Evolutionary conservation across 163 green algal genomes (phyloP), one percentile per base, ranked within the genome.

Genomic region (Chlamydomonas reinhardtii): DNA sequence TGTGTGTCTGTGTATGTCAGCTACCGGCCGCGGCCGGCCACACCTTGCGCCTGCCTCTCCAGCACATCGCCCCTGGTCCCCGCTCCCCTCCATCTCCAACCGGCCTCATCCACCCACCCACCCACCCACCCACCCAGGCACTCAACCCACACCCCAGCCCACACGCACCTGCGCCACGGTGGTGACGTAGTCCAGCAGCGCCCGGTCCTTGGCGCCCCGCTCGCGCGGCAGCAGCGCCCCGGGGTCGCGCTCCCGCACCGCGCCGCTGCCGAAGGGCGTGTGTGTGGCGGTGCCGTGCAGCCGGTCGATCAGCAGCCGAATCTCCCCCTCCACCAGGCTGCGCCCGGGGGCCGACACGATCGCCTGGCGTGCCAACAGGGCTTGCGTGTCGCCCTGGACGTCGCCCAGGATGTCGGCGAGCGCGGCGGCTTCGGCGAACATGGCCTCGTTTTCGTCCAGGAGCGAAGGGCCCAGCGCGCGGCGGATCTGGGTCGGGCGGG

Each of bases 401-500:
- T 92, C 85, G 12, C 89, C 89, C 31, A 92, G 62, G 62, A 92
- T 92, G 56, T 92, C 86, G 19, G 89, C 82, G n/a, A 91, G 73
- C 29, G 89, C 89, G 34, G 29, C 52, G 8, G 86, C 82, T 37
- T 92, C 89, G n/a, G 76, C 73, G 68, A 92, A 91, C 4, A 92
- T 39, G 0, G 76, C 31, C 54, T 91, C 82, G 65, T 92, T 92
- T 8, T 92, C 86, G 61, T 88, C 83, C 9, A 91, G 35, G 12
- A 88, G 37, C 0, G 65, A 31, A 24, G 17, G 31, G 43, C 86
- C 89, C 32, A 92, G 76, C 1, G 83, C 77, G 39, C 82, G 76
- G 15, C 84, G 85, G 17, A 92, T 87, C 88, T 92, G 78, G 31
- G 54, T 31, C 2, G 35, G 29, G 62, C 9, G 2, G 25, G 27